Base-by-base conservation (phyloP, 106 monocot species). In the Narthecium ossifragum region DNA sequence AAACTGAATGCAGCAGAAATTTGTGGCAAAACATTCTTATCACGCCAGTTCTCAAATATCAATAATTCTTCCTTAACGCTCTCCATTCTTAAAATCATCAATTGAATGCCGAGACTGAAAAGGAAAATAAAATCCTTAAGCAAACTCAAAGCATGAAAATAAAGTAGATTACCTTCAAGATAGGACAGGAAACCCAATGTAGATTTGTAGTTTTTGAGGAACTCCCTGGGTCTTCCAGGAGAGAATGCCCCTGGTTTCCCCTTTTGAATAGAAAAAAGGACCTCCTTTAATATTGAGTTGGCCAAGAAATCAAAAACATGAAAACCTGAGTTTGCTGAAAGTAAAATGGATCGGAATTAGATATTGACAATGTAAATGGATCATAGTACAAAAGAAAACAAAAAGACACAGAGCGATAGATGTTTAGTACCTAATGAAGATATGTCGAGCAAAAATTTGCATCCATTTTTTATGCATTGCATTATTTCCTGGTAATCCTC, bases 231-330 rank as follows among this genome's bases (percentile, higher is more conserved):
- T 55, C 74, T 86, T 73, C 96, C 96, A 51, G 96, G 90, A 31
- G 96, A 96, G 50, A 84, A 84, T 48, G 96, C 80, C n/a, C 90
- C 84, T 6, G 90, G 80, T 61, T 96, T 96, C 30, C 86, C 75
- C 62, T 86, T 96, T 56, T 90, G 83, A 39, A 96, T 79, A 6
- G 83, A 83, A 59, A 70, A 53, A 62, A 90, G 76, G 2, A 96
- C 83, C 65, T 96, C 90, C 59, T 90, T 90, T 34, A 96, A 80
- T 56, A 96, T 79, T 47, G 96, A 96, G 76, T 96, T 96, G 50
- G 80, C 90, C 68, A 96, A 59, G 45, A 96, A 96, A 74, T 90
- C 84, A 81, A 96, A 96, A 70, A 90, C 96, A 73, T 96, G 96
- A 22, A 96, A 84, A 31, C 96, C 96, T 48, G 96, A 96, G 63